A percentile compares a stretch with the other conserved stretches of the same genome.
Evolutionary conservation across 352 stramenopile species (phyloP).

Genomic region (Phytophthora melonis): DNA sequence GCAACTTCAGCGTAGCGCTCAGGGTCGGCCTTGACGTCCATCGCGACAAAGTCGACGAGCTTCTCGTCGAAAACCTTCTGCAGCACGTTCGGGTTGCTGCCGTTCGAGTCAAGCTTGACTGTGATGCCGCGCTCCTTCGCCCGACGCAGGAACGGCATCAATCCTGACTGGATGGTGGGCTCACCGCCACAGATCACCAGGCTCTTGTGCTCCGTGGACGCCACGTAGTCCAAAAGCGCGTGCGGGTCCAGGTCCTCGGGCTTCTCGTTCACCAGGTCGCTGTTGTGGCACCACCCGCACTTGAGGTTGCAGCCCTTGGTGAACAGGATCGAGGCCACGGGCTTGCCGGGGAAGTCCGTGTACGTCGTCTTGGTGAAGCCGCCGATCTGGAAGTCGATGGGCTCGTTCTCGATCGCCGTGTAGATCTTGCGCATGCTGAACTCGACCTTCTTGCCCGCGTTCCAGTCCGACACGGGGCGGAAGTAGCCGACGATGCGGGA

Average conservation of each 20-base stretch:
- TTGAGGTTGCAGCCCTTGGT: conserved; percentile 46
- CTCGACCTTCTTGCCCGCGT: conserved; percentile 42
- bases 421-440: conserved; percentile 49
- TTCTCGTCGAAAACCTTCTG: conserved; percentile 40
- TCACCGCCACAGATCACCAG: conserved; percentile 42
- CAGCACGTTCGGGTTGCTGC: conserved; percentile 43
- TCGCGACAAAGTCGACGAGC: conserved; percentile 39
- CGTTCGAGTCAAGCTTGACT: conserved; percentile 46
- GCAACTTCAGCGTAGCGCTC: conserved; percentile 40
- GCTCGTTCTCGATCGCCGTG: conserved; percentile 37
- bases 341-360: conserved; percentile 36
- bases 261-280: conserved; percentile 40
- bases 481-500: conserved; percentile 47
- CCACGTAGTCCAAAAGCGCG: conserved; percentile 43
- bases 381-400: conserved; percentile 43
- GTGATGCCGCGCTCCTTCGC: conserved; percentile 37
- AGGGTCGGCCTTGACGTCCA: conserved; percentile 40
- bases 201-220: conserved; percentile 38
- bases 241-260: conserved; percentile 35
- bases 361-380: conserved; percentile 43
- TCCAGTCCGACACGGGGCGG: conserved; percentile 42
- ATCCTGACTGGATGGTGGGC: conserved; percentile 37
- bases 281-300: conserved; percentile 46
- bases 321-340: conserved; percentile 40
- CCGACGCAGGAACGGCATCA: conserved; percentile 40